A percentile compares a stretch with the other conserved stretches of the same genome.
Conservation (phyloP, 2,329 filamentous ascomycete species). For the Gnomoniopsis sp. region DNA sequence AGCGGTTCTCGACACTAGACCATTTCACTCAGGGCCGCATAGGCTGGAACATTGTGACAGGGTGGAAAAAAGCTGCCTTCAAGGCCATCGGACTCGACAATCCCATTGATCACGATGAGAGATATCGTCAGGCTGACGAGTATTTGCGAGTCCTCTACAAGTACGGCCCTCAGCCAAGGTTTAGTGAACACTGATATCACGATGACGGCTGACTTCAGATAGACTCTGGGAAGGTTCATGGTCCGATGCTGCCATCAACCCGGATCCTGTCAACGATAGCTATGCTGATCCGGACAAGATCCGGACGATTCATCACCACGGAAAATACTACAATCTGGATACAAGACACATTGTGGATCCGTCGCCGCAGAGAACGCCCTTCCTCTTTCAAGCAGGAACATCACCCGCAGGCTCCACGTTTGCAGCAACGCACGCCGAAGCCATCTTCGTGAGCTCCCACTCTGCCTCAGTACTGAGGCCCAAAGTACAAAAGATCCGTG, state of each 20-base stretch:
- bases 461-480: conserved; percentile 41
- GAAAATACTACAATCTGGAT: conserved; percentile 41
- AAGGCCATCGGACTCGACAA: conserved; percentile 53
- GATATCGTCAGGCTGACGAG: conserved; percentile 51
- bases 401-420: conserved; percentile 50
- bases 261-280: conserved; percentile 42
- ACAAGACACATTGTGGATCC: conserved; percentile 40
- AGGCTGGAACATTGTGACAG: conserved; percentile 66
- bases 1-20: conserved; percentile 59
- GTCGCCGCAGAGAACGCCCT: conserved; percentile 47
- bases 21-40: conserved; percentile 59
- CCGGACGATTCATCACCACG: conserved; percentile 50
- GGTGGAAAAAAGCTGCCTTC: conserved; percentile 57
- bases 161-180: conserved; percentile 24
- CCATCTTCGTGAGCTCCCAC: conserved; percentile 50
- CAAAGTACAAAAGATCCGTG: conserved; percentile 45
- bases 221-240: conserved; percentile 45
- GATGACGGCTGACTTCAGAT: neutral
- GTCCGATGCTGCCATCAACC: conserved; percentile 42
- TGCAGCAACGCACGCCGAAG: conserved; percentile 51
- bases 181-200: neutral
- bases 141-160: conserved; percentile 54
- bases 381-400: conserved; percentile 52
- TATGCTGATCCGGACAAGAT: conserved; percentile 49
- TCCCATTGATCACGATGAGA: conserved; percentile 51